Evolutionary conservation across 2,329 filamentous ascomycete genomes (phyloP).

Genomic region (Lasiodiplodia sp.): DNA sequence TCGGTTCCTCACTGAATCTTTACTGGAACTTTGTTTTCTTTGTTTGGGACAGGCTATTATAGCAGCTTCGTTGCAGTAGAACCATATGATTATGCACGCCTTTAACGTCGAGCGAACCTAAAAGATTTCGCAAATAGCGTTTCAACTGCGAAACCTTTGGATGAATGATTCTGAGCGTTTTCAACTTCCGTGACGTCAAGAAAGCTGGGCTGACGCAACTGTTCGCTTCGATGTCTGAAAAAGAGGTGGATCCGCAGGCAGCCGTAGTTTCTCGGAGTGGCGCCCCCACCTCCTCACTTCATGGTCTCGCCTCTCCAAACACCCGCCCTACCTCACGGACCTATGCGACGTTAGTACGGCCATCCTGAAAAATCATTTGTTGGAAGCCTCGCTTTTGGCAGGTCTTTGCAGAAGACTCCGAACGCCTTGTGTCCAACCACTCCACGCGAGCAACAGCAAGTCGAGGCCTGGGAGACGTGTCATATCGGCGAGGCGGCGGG

Average conservation of each 20-base stretch:
- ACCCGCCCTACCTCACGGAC: not conserved
- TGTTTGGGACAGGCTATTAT: no score
- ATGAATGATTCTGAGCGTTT: not conserved
- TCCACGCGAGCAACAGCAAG: not conserved
- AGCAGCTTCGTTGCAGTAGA: no score
- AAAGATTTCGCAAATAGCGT: not conserved
- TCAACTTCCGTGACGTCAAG: not conserved
- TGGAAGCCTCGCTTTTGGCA: not conserved
- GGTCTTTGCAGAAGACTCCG: not conserved
- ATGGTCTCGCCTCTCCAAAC: not conserved
- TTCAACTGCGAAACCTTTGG: not conserved
- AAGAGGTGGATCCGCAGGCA: not conserved
- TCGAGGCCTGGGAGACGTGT: not conserved
- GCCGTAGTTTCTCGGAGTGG: no score
- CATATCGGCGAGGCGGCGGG: not conserved
- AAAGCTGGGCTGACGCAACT: not conserved
- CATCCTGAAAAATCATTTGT: not conserved
- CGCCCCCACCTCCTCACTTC: not conserved
- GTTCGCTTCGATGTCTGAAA: not conserved
- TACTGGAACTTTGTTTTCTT: no score
- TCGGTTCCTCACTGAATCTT: no score
- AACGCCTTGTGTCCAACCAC: not conserved
- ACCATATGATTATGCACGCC: no score
- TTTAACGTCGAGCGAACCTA: not conserved
- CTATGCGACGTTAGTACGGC: accelerated